phyloP scores from a whole-genome alignment of 176 grass and related monocot genomes.

The Bonia amplexicaulis region DNA sequence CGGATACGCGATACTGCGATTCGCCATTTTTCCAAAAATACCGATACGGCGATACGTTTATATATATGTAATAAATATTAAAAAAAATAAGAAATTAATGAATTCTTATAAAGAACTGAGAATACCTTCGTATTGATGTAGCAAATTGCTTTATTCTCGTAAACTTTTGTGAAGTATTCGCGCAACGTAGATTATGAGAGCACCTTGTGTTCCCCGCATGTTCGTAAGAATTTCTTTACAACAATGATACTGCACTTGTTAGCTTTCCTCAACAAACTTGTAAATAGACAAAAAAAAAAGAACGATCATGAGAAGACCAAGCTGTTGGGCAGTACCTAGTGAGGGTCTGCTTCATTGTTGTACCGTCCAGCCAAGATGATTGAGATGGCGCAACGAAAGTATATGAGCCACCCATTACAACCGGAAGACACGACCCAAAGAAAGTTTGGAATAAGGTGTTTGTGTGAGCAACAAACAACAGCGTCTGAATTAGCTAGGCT shows the following conservation, averaged over 20 bases:
- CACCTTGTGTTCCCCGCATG: constrained; percentile 52
- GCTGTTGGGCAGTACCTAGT: constrained; percentile 30
- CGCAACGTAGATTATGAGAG: too few species aligned
- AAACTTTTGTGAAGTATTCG: too few species aligned
- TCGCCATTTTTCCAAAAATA: too few species aligned
- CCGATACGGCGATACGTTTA: too few species aligned
- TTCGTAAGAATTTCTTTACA: constrained; percentile 74
- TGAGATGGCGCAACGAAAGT: constrained; percentile 68
- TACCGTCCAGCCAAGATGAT: constrained; percentile 56
- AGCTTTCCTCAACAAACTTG: not conserved
- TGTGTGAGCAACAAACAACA: constrained; percentile 82
- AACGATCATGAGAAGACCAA: not conserved
- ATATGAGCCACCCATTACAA: constrained; percentile 78
- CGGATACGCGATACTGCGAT: too few species aligned
- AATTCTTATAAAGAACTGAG: too few species aligned
- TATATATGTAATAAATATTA: too few species aligned
- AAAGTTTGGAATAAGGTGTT: constrained; percentile 87
- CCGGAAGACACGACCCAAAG: constrained; percentile 76
- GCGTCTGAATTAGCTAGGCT: not conserved
- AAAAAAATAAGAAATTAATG: too few species aligned
- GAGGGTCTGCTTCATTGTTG: not conserved
- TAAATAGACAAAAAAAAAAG: not conserved
- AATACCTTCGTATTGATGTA: too few species aligned
- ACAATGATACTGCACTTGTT: constrained; percentile 10
- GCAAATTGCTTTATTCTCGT: too few species aligned